Base-by-base conservation (phyloP, 2,329 filamentous ascomycete genomes). In the Boeremia lycopersici region DNA sequence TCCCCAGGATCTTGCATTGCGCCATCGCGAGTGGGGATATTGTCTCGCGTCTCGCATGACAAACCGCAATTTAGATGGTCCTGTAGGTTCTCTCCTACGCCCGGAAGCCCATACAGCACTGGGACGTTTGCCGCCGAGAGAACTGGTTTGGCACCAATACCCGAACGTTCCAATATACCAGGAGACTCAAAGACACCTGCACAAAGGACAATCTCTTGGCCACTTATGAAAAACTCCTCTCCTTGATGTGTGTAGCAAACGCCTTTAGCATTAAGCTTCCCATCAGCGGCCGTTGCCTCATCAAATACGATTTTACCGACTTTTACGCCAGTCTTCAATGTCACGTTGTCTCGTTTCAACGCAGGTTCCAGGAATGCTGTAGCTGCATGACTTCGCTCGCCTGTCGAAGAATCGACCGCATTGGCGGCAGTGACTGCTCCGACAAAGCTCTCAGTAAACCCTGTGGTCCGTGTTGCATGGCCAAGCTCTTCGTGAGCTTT, bases 61-160 rank as follows among this genome's bases (percentile, higher is more conserved):
- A 65, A 34, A 25, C 59, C 34, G 23, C 56, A 60, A 17, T 62
- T 62, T 2, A 62, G 38, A 41, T 86, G 85, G 62, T 89, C 86
- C 35, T 86, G 79, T 8, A 89, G 76, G 69, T 88, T 85, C 53
- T 81, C 81, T 1, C 86, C 86, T 1, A 89, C 85, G 19, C 86
- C 82, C 0, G 81, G 79, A 1, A 85, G 81, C 57, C 87, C 77
- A 6, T 80, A 76, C 13, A 86, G 56, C 0, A 82, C 69, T 1
- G 76, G 67, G 57, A 88, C 84, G 7, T 76, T 73, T 57, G 82
- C 79, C 31, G 76, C 74, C 11, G 76, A 53, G 1, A 87, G 76
- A 2, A 85, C 57, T 0, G 79, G 70, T 0, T 75, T 70, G 39
- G 76, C 74, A 13, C 83, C 85, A 4, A 89, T 69, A 5, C 86